Evolutionary conservation across 108 stramenopile species (phyloP).

Genomic region (Discostella pseudostelligera): DNA sequence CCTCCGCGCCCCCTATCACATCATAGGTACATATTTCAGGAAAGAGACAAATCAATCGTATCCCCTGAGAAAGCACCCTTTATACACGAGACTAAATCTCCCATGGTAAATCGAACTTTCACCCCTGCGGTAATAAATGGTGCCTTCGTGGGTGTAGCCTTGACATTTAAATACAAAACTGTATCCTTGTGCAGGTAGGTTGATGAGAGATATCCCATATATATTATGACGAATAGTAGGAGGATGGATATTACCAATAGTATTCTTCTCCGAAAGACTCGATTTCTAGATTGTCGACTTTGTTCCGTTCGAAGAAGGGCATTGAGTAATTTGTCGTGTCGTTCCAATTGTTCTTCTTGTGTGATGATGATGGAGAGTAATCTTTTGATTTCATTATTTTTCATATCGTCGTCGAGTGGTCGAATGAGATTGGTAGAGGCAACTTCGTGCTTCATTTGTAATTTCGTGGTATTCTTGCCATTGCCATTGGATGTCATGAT

Average conservation of each 20-base stretch:
- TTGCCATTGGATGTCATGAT: background rate
- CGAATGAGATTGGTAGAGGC: slow-evolving; percentile 5
- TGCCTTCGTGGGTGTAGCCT: slow-evolving; percentile 16
- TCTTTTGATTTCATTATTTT: slow-evolving; percentile 14
- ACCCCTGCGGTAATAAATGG: slow-evolving; percentile 23
- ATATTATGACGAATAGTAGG: background rate
- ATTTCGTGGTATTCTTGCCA: background rate
- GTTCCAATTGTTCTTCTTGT: slow-evolving; percentile 12
- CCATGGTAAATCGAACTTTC: slow-evolving; percentile 20
- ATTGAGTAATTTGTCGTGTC: slow-evolving; percentile 14
- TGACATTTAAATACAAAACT: slow-evolving; percentile 11
- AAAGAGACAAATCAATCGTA: slow-evolving; percentile 10
- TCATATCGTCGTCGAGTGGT: slow-evolving; percentile 13
- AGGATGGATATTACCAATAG: slow-evolving; percentile 1
- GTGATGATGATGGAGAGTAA: slow-evolving; percentile 16
- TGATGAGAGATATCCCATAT: background rate
- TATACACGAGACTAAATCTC: slow-evolving; percentile 18
- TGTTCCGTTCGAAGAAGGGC: slow-evolving; percentile 12
- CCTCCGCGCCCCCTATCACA: too few species aligned
- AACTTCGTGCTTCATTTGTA: slow-evolving; percentile 5
- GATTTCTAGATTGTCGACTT: slow-evolving; percentile 1
- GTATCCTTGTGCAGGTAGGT: slow-evolving; percentile 1
- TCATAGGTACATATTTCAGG: too few species aligned
- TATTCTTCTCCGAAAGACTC: background rate
- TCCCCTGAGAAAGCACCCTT: slow-evolving; percentile 12